These are phyloP conservation scores for Dictyostelium intermedium DNA, from an alignment of 78 protist genomes.

Conservation along the genomic window DNA sequence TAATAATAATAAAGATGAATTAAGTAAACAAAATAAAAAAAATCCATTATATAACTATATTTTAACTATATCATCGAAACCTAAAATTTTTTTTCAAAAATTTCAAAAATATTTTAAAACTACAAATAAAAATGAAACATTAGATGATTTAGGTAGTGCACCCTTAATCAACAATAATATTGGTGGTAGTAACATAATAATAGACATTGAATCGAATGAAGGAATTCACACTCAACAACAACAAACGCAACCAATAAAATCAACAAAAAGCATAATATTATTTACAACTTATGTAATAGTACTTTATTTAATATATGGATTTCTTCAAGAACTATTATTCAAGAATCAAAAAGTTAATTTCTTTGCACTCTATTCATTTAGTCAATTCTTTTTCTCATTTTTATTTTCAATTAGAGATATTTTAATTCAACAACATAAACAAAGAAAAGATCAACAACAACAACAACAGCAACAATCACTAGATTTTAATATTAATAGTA, in stretches of 20 bases:
- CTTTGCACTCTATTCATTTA: slow-evolving; percentile 42
- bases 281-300: not conserved
- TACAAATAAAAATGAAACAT: not conserved
- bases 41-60: not conserved
- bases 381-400: slow-evolving; percentile 62
- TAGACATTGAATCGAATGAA: not conserved
- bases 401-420: slow-evolving; percentile 32
- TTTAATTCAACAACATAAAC: not conserved
- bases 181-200: not conserved
- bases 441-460: not conserved
- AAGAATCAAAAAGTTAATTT: slow-evolving; percentile 56
- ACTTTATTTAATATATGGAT: slow-evolving; percentile 44
- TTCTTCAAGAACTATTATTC: slow-evolving; percentile 48
- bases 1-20: not conserved
- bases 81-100: not conserved
- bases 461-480: not conserved
- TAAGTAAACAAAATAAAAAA: not conserved
- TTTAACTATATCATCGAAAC: not conserved
- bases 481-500: not conserved
- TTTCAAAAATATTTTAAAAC: not conserved
- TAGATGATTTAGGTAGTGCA: not conserved
- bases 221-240: not conserved
- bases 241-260: not conserved
- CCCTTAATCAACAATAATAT: not conserved
- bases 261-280: slow-evolving; percentile 1